Evolutionary conservation across 768 basidiomycete genomes (phyloP).

Genomic region (Suillus occidentalis): DNA sequence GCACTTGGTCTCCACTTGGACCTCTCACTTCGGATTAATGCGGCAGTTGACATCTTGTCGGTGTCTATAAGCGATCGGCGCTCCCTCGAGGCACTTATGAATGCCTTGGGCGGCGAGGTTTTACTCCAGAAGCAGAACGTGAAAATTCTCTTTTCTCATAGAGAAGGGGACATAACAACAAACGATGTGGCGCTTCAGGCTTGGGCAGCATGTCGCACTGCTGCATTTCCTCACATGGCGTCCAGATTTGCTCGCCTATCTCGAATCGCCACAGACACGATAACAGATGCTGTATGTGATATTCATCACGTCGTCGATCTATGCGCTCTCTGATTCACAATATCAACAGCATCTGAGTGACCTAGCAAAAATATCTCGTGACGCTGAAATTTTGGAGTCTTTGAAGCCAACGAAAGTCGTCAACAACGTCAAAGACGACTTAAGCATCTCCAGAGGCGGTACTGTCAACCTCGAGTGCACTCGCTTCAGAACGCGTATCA

Average conservation of each 20-base stretch:
- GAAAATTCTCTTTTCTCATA: conserved; percentile 29
- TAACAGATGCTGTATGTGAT: conserved; percentile 30
- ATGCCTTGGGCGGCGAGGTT: conserved; percentile 38
- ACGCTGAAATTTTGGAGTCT: conserved; percentile 46
- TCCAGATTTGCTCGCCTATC: conserved; percentile 14
- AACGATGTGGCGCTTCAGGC: conserved; percentile 39
- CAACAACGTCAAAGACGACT: conserved; percentile 40
- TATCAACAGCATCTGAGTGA: conserved; percentile 40
- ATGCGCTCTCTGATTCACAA: conserved; percentile 2
- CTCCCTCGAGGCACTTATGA: conserved; percentile 36
- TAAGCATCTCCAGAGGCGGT: conserved; percentile 25
- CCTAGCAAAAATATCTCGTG: conserved; percentile 46
- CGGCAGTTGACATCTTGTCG: conserved; percentile 45
- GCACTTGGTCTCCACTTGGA: conserved; percentile 42
- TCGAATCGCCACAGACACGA: conserved; percentile 25
- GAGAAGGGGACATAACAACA: conserved; percentile 18
- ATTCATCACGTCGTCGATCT: background rate
- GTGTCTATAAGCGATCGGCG: conserved; percentile 22
- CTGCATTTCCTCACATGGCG: conserved; percentile 23
- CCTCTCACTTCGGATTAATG: conserved; percentile 31
- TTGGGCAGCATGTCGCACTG: conserved; percentile 44
- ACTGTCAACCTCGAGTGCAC: conserved; percentile 35
- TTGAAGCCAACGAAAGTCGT: conserved; percentile 44
- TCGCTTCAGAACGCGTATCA: conserved; percentile 48
- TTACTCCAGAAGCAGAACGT: conserved; percentile 29